Conservation (phyloP, 1,284 basidiomycete species). For the Entoloma clypeatum region DNA sequence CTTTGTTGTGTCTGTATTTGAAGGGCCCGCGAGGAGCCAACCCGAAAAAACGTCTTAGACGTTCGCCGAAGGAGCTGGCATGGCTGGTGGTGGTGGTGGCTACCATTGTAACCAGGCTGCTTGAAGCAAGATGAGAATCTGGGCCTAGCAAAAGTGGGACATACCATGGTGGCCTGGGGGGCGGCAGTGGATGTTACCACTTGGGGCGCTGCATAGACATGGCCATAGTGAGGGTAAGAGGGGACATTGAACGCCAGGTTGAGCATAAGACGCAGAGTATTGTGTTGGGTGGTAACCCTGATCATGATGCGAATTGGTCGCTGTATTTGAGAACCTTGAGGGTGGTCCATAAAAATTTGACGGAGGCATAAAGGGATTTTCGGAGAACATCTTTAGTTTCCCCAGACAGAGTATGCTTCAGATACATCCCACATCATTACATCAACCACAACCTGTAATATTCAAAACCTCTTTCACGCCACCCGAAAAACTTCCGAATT, state of each 20-base stretch:
- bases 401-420: not conserved
- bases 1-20: constrained; percentile 35
- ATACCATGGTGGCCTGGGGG: constrained; percentile 29
- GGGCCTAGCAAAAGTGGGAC: constrained; percentile 10
- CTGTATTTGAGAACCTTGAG: too few relatives aligned
- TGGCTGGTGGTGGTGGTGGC: constrained; percentile 19
- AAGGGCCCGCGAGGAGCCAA: constrained; percentile 38
- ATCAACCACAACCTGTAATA: constrained; percentile 3
- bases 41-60: constrained; percentile 54
- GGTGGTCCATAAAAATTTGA: not conserved
- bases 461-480: not conserved
- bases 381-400: not conserved
- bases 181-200: constrained; percentile 14
- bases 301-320: too few relatives aligned
- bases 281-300: constrained; percentile 21
- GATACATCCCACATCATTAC: constrained; percentile 3
- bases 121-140: constrained; percentile 13
- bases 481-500: constrained; percentile 59
- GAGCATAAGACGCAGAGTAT: constrained; percentile 22
- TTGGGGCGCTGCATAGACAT: constrained; percentile 19
- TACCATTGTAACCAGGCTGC: constrained; percentile 27
- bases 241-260: constrained; percentile 23
- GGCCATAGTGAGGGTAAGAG: constrained; percentile 22
- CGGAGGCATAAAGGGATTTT: not conserved
- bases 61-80: constrained; percentile 43